A percentile compares a stretch with the other conserved stretches of the same genome.
These are phyloP conservation scores for Paradendryphiella salina DNA, from an alignment of 2,329 filamentous ascomycete genomes.

Conservation along the genomic window DNA sequence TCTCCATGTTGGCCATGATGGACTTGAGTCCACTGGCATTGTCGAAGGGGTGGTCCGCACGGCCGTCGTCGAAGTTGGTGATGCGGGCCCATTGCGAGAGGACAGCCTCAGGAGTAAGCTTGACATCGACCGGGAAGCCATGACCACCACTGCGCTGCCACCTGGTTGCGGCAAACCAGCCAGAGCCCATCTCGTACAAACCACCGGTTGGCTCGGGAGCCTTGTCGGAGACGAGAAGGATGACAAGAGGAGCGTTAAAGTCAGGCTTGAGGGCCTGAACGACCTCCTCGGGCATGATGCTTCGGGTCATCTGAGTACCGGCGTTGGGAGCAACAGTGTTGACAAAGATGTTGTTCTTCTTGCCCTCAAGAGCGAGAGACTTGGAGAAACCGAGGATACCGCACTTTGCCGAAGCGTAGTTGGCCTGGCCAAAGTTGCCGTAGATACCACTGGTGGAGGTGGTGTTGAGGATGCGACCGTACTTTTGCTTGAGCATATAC, in stretches of 20 bases:
- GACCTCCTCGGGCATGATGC: constrained; percentile 93
- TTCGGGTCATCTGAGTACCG: constrained; percentile 91
- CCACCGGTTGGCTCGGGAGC: constrained; percentile 83
- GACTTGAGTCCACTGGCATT: constrained; percentile 76
- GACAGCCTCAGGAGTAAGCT: constrained; percentile 79
- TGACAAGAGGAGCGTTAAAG: constrained; percentile 91
- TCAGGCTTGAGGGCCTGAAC: constrained; percentile 99
- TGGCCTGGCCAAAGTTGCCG: constrained; percentile 98
- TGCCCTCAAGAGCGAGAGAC: constrained; percentile 87
- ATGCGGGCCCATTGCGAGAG: constrained; percentile 67
- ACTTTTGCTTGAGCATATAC: constrained; percentile 97
- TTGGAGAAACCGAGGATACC: constrained; percentile 96
- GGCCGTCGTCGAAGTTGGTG: constrained; percentile 81
- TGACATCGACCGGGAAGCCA: constrained; percentile 85
- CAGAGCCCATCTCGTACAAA: constrained; percentile 92
- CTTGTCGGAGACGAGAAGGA: constrained; percentile 84
- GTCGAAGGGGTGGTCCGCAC: constrained; percentile 83
- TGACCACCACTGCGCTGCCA: constrained; percentile 92
- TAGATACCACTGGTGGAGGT: constrained; percentile 97
- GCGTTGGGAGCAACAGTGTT: constrained; percentile 99
- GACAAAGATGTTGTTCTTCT: constrained; percentile 96
- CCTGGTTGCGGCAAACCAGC: constrained; percentile 88
- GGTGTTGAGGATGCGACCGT: constrained; percentile 94
- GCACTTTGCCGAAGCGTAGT: constrained; percentile 74
- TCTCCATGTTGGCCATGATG: constrained; percentile 82